Conservation (phyloP, 2,329 filamentous ascomycete species). For the Sarocladium strictum region DNA sequence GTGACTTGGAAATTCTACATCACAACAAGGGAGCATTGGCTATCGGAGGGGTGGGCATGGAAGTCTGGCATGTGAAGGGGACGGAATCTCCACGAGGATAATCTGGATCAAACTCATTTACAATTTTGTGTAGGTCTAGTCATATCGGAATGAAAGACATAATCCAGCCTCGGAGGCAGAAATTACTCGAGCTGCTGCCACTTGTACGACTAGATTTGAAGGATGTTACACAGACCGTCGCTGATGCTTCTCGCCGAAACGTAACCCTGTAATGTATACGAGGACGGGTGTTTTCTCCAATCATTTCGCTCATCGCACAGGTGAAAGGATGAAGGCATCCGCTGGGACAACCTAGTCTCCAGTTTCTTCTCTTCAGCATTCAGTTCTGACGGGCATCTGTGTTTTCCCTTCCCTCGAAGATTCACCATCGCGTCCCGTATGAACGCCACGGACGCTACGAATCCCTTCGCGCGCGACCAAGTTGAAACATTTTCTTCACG, state of each 20-base stretch:
- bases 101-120: too few relatives aligned
- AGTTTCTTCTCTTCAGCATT: too few relatives aligned
- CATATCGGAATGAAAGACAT: background rate
- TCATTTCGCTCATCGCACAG: background rate
- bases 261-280: background rate
- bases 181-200: background rate
- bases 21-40: conserved; percentile 22
- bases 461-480: too few relatives aligned
- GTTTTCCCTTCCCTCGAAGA: too few relatives aligned
- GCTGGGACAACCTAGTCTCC: too few relatives aligned
- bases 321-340: background rate
- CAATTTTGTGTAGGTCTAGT: too few relatives aligned
- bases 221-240: background rate
- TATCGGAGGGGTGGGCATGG: conserved; percentile 41
- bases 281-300: background rate
- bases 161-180: background rate
- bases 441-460: too few relatives aligned
- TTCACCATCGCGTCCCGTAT: too few relatives aligned
- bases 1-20: conserved; percentile 39
- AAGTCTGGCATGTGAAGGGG: conserved; percentile 29
- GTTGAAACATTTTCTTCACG: too few relatives aligned
- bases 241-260: background rate
- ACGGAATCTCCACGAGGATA: too few relatives aligned
- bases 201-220: background rate
- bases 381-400: too few relatives aligned